Conservation (phyloP, 495 filamentous ascomycete species). For the Zalerion maritima region DNA sequence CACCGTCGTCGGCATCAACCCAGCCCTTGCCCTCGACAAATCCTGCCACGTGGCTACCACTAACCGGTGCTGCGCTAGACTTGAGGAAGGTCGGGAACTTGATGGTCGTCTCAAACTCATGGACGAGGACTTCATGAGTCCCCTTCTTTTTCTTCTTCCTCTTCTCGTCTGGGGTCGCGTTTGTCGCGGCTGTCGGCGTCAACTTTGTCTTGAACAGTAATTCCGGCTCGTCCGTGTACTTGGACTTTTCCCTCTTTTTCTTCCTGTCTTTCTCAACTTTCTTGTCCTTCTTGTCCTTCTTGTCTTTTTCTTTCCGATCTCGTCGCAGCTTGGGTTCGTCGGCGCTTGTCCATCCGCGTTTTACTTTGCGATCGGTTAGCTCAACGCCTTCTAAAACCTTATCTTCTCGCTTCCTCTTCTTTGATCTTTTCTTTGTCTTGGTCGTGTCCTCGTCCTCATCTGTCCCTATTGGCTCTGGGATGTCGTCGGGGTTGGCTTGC, state of each 20-base stretch:
- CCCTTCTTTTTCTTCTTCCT: conserved; percentile 40
- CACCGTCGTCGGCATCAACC: conserved; percentile 63
- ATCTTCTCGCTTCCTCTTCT: conserved; percentile 51
- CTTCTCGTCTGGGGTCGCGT: conserved; percentile 20
- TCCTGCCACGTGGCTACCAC: conserved; percentile 23
- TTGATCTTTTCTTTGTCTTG: conserved; percentile 27
- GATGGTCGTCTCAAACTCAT: conserved; percentile 67
- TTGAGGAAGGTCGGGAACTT: conserved; percentile 71
- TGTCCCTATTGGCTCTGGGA: conserved; percentile 18
- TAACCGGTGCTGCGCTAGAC: conserved; percentile 18
- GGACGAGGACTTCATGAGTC: conserved; percentile 43
- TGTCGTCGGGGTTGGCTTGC: conserved; percentile 44
- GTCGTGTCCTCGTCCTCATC: conserved; percentile 22
- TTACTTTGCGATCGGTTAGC: conserved; percentile 62
- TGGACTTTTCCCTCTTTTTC: conserved; percentile 46
- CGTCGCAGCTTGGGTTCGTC: conserved; percentile 19
- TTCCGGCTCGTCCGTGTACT: conserved; percentile 63
- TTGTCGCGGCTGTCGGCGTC: conserved; percentile 40
- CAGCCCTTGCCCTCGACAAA: conserved; percentile 75
- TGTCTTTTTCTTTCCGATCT: conserved; percentile 26
- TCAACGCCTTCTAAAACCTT: conserved; percentile 54
- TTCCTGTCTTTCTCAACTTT: conserved; percentile 41
- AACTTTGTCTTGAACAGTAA: conserved; percentile 71
- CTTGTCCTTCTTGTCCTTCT: conserved; percentile 32
- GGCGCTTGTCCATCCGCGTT: conserved; percentile 78